Base-by-base conservation (phyloP, 164 flowering plant species). In the Sedum album region DNA sequence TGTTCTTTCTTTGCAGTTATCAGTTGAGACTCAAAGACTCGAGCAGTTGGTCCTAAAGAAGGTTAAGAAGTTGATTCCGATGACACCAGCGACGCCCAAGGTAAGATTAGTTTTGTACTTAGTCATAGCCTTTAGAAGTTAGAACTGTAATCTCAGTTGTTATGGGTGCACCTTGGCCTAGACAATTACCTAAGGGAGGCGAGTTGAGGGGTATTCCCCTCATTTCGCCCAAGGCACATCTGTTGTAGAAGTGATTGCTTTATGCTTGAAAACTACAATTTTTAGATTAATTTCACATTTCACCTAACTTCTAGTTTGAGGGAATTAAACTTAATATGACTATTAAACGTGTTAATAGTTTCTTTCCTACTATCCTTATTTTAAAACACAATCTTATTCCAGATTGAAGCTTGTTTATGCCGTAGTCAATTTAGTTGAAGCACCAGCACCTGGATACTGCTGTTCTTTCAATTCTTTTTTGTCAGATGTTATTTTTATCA, bases 31-130 rank as follows among this genome's bases (percentile, higher is more conserved):
- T 60, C 96, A 88, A 72, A 86, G 86, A 82, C 81, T 82, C 36
- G 89, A 90, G 71, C 90, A 86, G 31, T 68, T 90, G 77, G 96
- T 85, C 31, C 76, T 86, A 13, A 86, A 80, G 69, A 88, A 88
- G 70, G 85, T 93, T 31, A 81, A 87, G 75, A 87, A 80, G 64
- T 77, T 90, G 63, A 85, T 90, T 61, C 96, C 96, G 0, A 35
- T 90, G 83, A 86, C 82, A 49, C 90, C 91, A 46, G 78, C 87
- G 17, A 69, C 73, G 77, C 83, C 88, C 67, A 88, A 86, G 76
- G 68, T 81, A 66, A 76, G 67, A 80, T 94, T 88, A 79, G 73
- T 86, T 30, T 36, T 49, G 57, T 49, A n/a, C 25, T 49, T 49
- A 1, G 5, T 49, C 5, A 4, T 23, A 53, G 26, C 60, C 5